These are phyloP conservation scores for Wickerhamiella cacticola DNA, from an alignment of 805 yeast genomes.

Conservation along the genomic window DNA sequence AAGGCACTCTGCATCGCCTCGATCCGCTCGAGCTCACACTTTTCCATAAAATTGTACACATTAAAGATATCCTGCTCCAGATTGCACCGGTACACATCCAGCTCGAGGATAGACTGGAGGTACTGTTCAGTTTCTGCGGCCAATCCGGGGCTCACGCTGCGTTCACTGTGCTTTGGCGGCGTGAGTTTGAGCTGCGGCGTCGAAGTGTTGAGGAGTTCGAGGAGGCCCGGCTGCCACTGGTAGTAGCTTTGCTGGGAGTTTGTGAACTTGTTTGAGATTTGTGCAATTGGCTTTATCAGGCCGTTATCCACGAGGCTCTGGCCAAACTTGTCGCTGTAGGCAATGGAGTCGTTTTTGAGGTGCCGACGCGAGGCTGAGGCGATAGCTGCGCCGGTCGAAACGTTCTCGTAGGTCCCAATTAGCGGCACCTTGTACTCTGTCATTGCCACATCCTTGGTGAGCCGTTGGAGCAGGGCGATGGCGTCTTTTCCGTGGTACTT, in stretches of 20 bases:
- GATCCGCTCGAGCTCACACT: constrained; percentile 60
- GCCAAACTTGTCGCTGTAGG: constrained; percentile 60
- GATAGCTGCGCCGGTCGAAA: constrained; percentile 49
- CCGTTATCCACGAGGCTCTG: constrained; percentile 56
- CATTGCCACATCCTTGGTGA: constrained; percentile 40
- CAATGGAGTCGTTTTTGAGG: constrained; percentile 38
- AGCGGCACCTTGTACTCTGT: constrained; percentile 50
- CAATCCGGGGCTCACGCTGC: constrained; percentile 10
- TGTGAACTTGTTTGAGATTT: constrained; percentile 38
- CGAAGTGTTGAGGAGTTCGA: constrained; percentile 8
- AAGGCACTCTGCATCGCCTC: constrained; percentile 55
- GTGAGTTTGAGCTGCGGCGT: neutral
- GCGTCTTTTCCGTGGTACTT: constrained; percentile 30
- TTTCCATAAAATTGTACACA: constrained; percentile 56
- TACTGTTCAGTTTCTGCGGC: constrained; percentile 40
- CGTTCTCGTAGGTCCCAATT: constrained; percentile 51
- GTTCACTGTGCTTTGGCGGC: constrained; percentile 5
- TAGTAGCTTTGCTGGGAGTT: constrained; percentile 58
- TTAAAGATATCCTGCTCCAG: constrained; percentile 56
- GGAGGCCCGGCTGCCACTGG: constrained; percentile 39
- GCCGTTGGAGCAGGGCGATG: constrained; percentile 33
- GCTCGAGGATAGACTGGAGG: constrained; percentile 39
- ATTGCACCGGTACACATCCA: constrained; percentile 54
- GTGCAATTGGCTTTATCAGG: constrained; percentile 50
- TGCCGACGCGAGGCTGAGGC: constrained; percentile 47